These are phyloP conservation scores for Madurella fahalii DNA, from an alignment of 2,329 filamentous ascomycete genomes.

Conservation along the genomic window DNA sequence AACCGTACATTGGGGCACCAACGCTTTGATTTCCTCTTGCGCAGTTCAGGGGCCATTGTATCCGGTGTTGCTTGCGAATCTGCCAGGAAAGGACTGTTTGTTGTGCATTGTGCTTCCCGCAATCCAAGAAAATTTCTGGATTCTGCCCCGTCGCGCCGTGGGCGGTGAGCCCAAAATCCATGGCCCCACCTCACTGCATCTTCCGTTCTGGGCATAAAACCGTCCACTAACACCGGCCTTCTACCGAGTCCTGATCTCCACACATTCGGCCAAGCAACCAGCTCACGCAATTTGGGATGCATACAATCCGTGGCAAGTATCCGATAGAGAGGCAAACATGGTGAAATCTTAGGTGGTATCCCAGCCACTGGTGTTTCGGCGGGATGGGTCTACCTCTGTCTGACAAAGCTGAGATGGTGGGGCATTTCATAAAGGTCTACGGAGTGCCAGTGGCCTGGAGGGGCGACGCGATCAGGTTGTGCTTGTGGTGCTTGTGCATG, in stretches of 20 bases:
- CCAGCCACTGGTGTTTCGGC: too few relatives aligned
- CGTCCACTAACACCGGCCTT: too few relatives aligned
- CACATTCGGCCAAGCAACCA: too few relatives aligned
- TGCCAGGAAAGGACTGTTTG: neutral
- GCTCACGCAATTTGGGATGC: too few relatives aligned
- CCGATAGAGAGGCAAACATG: too few relatives aligned
- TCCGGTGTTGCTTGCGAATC: slow-evolving; percentile 3
- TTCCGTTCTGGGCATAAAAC: neutral
- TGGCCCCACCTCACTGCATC: neutral
- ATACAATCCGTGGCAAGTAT: too few relatives aligned
- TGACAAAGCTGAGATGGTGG: neutral
- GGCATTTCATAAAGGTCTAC: neutral
- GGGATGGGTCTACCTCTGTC: too few relatives aligned
- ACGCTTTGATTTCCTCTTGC: slow-evolving; percentile 29
- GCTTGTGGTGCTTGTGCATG: neutral
- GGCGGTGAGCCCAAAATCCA: slow-evolving; percentile 18
- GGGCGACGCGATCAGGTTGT: too few relatives aligned
- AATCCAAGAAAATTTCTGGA: slow-evolving; percentile 24
- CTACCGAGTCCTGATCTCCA: too few relatives aligned
- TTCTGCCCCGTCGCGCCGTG: slow-evolving; percentile 19
- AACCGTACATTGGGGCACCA: neutral
- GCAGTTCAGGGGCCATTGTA: slow-evolving; percentile 27
- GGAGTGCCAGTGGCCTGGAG: too few relatives aligned
- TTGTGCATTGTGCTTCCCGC: slow-evolving; percentile 1
- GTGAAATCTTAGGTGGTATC: too few relatives aligned